Base-by-base conservation (phyloP, 805 yeast species). In the Pichia nanzhaoensis region DNA sequence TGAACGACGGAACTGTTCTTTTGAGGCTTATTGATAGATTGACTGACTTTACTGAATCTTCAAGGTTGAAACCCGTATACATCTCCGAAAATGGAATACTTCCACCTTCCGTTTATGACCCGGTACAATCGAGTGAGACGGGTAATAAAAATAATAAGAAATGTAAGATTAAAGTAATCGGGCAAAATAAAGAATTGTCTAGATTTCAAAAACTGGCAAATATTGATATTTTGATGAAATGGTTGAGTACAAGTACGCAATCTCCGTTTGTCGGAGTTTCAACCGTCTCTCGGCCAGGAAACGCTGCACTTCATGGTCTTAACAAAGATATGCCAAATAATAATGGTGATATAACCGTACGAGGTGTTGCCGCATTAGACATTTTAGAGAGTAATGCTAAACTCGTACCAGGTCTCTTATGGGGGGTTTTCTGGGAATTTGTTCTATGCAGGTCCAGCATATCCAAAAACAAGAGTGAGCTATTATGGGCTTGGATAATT, bases 141-240 rank as follows among this genome's bases (percentile, higher is more conserved):
- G 8, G 8, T 6, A 34, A 18, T 21, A 13, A 24, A 4, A n/a
- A 13, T 21, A 19, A 30, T 21, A 30, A 32, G n/a, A n/a, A 14
- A 21, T 27, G n/a, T 27, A 24, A 28, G 18, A 19, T 27, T 18
- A 38, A 38, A 28, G 6, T 38, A 6, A 9, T 38, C n/a, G 28
- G 10, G 9, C 16, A 28, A 4, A 31, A 20, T 17, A 34, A 17
- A 13, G 36, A 35, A 16, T 20, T 42, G 18, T 28, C 45, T 13
- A 34, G 45, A 20, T 42, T 42, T 22, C 41, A 42, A 24, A 42
- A 42, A 31, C 14, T 42, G 18, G 45, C 45, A 12, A 42, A 42
- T 20, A 32, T 37, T 19, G 45, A 42, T 14, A 31, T 24, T 16
- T 36, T 42, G 7, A 18, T 36, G 28, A 16, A 36, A 14, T 42